phyloP scores from a whole-genome alignment of 2,329 filamentous ascomycete species.

The Exserohilum turcica region DNA sequence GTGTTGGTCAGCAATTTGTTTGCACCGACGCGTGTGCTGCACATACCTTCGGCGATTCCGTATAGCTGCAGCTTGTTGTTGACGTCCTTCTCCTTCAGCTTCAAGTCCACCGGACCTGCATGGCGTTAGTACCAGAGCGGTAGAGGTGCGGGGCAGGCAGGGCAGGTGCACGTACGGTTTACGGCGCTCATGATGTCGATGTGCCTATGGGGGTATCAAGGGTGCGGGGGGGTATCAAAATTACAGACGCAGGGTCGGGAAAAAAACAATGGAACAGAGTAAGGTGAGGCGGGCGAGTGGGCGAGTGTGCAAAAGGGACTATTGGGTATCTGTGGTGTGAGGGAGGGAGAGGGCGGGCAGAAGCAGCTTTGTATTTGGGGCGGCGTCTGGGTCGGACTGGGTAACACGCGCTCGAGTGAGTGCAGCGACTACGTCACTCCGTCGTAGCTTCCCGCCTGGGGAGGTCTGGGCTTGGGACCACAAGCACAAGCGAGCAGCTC shows the following conservation, averaged over 20 bases:
- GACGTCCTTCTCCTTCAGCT: conserved; percentile 81
- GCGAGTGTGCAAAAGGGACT: conserved; percentile 7
- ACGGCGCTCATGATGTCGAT: conserved; percentile 35
- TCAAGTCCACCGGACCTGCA: conserved; percentile 66
- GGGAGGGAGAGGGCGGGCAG: conserved; percentile 14
- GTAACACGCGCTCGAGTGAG: conserved; percentile 18
- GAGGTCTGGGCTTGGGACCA: conserved; percentile 11
- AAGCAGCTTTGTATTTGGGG: conserved; percentile 28
- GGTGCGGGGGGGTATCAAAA: conserved; percentile 33
- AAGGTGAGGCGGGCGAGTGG: neutral
- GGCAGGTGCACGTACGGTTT: conserved; percentile 26
- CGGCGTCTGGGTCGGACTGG: conserved; percentile 13
- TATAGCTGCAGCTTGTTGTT: conserved; percentile 95
- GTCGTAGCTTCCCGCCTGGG: conserved; percentile 15
- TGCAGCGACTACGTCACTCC: conserved; percentile 22
- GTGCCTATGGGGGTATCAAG: conserved; percentile 33
- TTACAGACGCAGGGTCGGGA: conserved; percentile 28
- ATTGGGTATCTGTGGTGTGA: conserved; percentile 14
- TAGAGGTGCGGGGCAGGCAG: conserved; percentile 1
- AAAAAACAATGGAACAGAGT: conserved; percentile 26
- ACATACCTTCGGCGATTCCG: conserved; percentile 74
- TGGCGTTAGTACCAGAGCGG: conserved; percentile 64
- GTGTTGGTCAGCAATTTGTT: conserved; percentile 17
- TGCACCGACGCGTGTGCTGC: neutral
- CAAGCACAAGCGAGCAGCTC: neutral